Conservation (phyloP, 768 basidiomycete species). For the Rhizopogon vesiculosus region DNA sequence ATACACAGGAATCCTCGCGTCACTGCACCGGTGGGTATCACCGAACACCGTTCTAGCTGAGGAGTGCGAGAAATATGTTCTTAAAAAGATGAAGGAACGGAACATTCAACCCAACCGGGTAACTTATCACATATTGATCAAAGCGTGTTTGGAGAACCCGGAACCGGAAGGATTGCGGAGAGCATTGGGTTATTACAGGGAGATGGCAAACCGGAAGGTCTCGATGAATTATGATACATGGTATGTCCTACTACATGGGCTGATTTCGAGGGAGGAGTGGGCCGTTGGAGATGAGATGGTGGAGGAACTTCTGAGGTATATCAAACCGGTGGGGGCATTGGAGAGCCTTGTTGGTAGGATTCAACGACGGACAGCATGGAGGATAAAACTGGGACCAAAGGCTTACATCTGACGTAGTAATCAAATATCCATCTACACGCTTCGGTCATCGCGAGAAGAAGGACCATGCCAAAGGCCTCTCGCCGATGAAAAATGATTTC, state of each 20-base stretch:
- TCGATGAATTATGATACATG: constrained; percentile 62
- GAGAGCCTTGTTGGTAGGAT: constrained; percentile 46
- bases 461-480: constrained; percentile 9
- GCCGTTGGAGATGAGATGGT: constrained; percentile 55
- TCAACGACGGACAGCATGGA: constrained; percentile 33
- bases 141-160: constrained; percentile 53
- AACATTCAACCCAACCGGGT: constrained; percentile 53
- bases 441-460: constrained; percentile 14
- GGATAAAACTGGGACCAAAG: constrained; percentile 19
- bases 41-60: constrained; percentile 38
- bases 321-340: constrained; percentile 42
- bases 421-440: constrained; percentile 3
- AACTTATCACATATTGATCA: constrained; percentile 76
- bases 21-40: constrained; percentile 60
- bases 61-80: constrained; percentile 45
- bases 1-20: constrained; percentile 76
- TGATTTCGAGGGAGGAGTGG: constrained; percentile 58
- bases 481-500: constrained; percentile 59
- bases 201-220: constrained; percentile 50
- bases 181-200: constrained; percentile 55
- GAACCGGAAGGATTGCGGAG: constrained; percentile 44
- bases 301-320: constrained; percentile 50
- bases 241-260: constrained; percentile 68
- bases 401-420: constrained; percentile 21
- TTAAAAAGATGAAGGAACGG: constrained; percentile 53